Evolutionary conservation across 2,329 filamentous ascomycete genomes (phyloP).

Genomic region (Ceratocystis huliohia): DNA sequence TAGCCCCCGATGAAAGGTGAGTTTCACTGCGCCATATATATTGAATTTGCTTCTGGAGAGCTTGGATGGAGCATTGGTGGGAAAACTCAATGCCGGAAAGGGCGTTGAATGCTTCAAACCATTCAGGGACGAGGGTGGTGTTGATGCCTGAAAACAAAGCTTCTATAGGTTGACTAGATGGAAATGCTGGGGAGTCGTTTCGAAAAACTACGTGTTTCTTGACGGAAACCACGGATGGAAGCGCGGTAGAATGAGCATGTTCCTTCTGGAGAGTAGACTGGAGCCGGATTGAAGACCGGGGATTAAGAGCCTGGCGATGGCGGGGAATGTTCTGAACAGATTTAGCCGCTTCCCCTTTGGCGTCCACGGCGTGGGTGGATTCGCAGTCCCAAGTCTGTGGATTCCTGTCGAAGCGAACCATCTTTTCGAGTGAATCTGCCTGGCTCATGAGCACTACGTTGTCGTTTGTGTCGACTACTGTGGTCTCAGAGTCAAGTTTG

Average conservation of each 20-base stretch:
- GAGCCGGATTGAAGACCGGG: background rate
- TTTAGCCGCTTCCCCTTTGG: background rate
- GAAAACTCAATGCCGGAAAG: slow-evolving; percentile 27
- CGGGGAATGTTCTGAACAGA: background rate
- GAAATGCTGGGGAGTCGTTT: background rate
- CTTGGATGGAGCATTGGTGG: slow-evolving; percentile 28
- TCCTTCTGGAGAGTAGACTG: background rate
- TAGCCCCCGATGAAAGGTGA: slow-evolving; percentile 20
- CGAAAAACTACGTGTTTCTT: background rate
- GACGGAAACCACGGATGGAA: background rate
- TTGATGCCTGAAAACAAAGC: slow-evolving; percentile 10
- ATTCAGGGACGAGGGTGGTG: slow-evolving; percentile 19
- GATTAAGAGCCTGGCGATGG: background rate
- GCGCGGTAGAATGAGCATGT: background rate
- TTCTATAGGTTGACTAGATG: slow-evolving; percentile 1
- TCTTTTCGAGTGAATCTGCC: background rate
- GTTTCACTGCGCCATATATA: background rate
- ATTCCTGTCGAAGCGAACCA: slow-evolving; percentile 12
- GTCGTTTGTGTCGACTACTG: slow-evolving; percentile 8
- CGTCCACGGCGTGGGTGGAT: background rate
- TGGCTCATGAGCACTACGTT: background rate
- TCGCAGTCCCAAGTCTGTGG: slow-evolving; percentile 15
- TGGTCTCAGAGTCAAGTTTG: background rate
- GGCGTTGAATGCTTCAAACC: slow-evolving; percentile 25
- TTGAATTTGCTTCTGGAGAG: slow-evolving; percentile 24